Conservation (phyloP, 495 filamentous ascomycete genomes). For the Annulohypoxylon moriforme region DNA sequence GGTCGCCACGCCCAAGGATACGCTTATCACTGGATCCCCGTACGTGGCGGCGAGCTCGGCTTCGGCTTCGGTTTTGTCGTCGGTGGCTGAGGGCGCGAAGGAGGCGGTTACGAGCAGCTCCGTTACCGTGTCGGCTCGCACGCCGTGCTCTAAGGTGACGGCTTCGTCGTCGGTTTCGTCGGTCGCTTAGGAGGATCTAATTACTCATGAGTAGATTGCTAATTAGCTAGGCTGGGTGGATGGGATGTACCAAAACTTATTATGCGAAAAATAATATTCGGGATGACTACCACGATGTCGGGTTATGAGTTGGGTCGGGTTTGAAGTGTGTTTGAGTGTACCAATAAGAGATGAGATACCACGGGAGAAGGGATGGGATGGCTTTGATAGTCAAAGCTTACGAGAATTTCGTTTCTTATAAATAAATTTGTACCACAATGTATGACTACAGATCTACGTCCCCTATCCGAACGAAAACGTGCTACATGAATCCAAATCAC, state of each 20-base stretch:
- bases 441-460: neutral
- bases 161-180: neutral
- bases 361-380: neutral
- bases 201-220: neutral
- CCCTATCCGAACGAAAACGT: neutral
- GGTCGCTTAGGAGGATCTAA: neutral
- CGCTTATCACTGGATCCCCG: conserved; percentile 26
- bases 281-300: neutral
- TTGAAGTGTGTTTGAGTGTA: no score
- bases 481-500: neutral
- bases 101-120: neutral
- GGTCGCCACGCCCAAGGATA: conserved; percentile 17
- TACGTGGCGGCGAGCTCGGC: neutral
- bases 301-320: neutral
- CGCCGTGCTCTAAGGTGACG: neutral
- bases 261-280: neutral
- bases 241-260: neutral
- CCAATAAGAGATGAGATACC: neutral
- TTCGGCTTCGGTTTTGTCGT: neutral
- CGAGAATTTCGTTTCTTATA: neutral
- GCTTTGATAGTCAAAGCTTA: neutral
- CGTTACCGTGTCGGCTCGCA: neutral
- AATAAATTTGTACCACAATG: neutral
- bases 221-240: neutral
- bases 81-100: neutral